These are phyloP conservation scores for Stachybotrys elegans DNA, from an alignment of 2,329 filamentous ascomycete species.

Conservation along the genomic window DNA sequence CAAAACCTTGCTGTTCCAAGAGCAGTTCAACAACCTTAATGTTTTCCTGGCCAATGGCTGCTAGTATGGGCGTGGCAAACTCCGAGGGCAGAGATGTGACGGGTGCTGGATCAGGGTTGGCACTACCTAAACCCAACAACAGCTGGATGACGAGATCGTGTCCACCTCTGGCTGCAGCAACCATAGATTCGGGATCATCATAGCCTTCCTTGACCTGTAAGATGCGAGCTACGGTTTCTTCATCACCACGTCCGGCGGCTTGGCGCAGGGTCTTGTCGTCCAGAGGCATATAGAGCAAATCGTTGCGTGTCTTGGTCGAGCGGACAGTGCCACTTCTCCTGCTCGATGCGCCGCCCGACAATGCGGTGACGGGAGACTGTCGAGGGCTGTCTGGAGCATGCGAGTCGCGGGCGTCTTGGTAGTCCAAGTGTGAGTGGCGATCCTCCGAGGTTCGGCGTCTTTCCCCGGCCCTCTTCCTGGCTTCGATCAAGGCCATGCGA, in stretches of 20 bases:
- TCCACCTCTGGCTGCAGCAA: slow-evolving; percentile 86
- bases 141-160: slow-evolving; percentile 85
- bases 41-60: slow-evolving; percentile 86
- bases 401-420: slow-evolving; percentile 43
- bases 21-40: slow-evolving; percentile 79
- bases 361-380: slow-evolving; percentile 43
- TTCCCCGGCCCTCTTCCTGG: slow-evolving; percentile 50
- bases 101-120: slow-evolving; percentile 64
- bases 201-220: slow-evolving; percentile 56
- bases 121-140: slow-evolving; percentile 61
- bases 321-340: slow-evolving; percentile 51
- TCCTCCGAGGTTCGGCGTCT: slow-evolving; percentile 55
- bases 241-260: slow-evolving; percentile 56
- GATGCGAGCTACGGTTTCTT: slow-evolving; percentile 56
- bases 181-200: slow-evolving; percentile 79
- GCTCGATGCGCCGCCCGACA: slow-evolving; percentile 27
- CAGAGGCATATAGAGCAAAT: slow-evolving; percentile 57
- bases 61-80: slow-evolving; percentile 86
- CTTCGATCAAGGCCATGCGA: slow-evolving; percentile 59
- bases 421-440: slow-evolving; percentile 41
- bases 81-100: slow-evolving; percentile 57
- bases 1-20: slow-evolving; percentile 70
- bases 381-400: slow-evolving; percentile 55
- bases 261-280: slow-evolving; percentile 57
- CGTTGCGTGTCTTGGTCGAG: slow-evolving; percentile 60